Evolutionary conservation across 1,139 yeast species (phyloP), one percentile per base, ranked within the genome.

Genomic region (Yamadazyma jaroonii): DNA sequence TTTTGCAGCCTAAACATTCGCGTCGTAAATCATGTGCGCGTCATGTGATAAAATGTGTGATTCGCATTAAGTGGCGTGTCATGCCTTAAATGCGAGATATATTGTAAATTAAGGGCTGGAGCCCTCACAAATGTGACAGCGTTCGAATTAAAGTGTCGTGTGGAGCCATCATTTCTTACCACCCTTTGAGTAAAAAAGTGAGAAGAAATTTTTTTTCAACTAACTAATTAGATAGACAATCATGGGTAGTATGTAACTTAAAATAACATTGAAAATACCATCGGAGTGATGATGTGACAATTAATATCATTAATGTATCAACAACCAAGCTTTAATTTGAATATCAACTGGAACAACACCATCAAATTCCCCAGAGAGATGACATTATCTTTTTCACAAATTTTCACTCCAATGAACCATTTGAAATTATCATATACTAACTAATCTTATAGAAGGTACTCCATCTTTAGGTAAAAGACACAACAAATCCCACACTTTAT

Each of bases 381-480:
- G 8, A 28, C n/a, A 20, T 6, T 9, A n/a, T n/a, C n/a, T n/a
- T n/a, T n/a, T n/a, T n/a, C n/a, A n/a, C n/a, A n/a, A n/a, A n/a
- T n/a, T 17, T 17, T 17, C 20, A 17, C 20, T 17, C 20, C 20
- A 17, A 17, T n/a, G n/a, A n/a, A n/a, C n/a, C n/a, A n/a, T 17
- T 17, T 6, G 6, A 4, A 17, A 17, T 4, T 17, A 17, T 11
- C 36, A 32, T 24, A 32, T 48, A 48, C 52, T 48, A 48, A 48
- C 52, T 35, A 45, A 42, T 42, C 39, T 36, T 47, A 62, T 67
- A 88, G 96, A 92, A 90, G 98, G 98, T 88, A 92, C 98, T 76
- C 96, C 97, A 81, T 88, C 97, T 74, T 84, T 88, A 82, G 97
- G 98, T 84, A 92, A 90, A 81, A 89, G 95, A 77, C 97, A 92